Evolutionary conservation across 148 eudicot species (phyloP), one percentile per base, ranked within the genome.

Genomic region (Chenopodium quinoa): DNA sequence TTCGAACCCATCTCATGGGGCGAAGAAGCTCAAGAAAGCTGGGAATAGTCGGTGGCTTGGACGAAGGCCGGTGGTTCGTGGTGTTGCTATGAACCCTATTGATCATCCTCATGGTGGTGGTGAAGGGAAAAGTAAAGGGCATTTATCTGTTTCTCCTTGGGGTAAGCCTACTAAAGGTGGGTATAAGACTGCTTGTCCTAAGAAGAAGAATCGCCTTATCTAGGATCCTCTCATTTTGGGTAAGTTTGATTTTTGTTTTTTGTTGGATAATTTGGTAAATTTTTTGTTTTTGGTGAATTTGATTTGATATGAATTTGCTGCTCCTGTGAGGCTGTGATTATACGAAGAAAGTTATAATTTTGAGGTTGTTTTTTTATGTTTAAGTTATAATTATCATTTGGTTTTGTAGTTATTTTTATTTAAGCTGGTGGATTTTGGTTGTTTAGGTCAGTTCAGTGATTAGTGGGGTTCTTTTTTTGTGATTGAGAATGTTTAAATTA

Each of bases 81-180:
- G 98, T 29, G 93, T 93, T 60, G 98, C 98, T 1, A 95, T 91
- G 97, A 95, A 95, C 76, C 98, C 98, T 4, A 81, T 93, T 40
- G 98, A 95, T 79, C 98, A 95, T 78, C 98, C 98, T 2, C 98
- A 93, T 54, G 98, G 98, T 44, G 98, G 98, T 58, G 98, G 98
- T 82, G 98, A 94, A 67, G 98, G 97, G 48, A 90, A 78, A 82
- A 94, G 92, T 83, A 92, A 92, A 82, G 98, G 98, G 7, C 84
- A 87, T 72, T 88, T 84, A 68, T 88, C 97, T 7, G 74, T 56
- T 54, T 86, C 92, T 10, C 97, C 98, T 0, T 95, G 98, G 98
- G 98, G 98, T 19, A 93, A 93, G 81, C 98, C 97, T 1, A 89
- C 92, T 13, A 95, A 95, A 84, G 75, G 97, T 65, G 97, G 97